Evolutionary conservation across 306 rosid species (phyloP), one percentile per base, ranked within the genome.

Genomic region (Castanea mollissima): DNA sequence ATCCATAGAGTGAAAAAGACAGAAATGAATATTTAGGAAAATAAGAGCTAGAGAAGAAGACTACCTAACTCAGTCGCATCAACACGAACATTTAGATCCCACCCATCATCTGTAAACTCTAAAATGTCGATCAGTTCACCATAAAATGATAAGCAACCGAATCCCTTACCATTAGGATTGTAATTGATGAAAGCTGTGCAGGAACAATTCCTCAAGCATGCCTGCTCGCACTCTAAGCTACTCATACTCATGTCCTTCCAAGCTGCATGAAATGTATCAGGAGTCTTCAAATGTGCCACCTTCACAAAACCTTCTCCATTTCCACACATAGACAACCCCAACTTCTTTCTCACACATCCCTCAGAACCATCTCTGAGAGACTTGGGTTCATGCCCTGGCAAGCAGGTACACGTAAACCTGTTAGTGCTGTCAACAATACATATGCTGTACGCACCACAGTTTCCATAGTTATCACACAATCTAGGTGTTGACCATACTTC

Each of bases 111-210:
- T n/a, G 80, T 6, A 79, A 74, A 55, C 75, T 52, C 63, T 29
- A 54, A 44, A 65, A 79, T 57, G 41, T 86, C 89, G 65, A 80
- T 35, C 29, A 86, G 65, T 29, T 44, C 71, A 29, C 77, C 23
- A 49, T 72, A 79, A 86, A 86, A 83, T 14, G 64, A 63, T 67
- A 86, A 80, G 54, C 89, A 83, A 20, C 70, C 78, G 38, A 23
- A 31, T 15, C 78, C 78, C n/a, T 11, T 51, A 10, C 78, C 79
- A 6, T 78, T 74, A 23, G 52, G 74, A 8, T 54, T 65, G 16
- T 79, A 74, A 70, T 34, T 73, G 4, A 75, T 78, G 56, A 68
- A 83, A 5, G 89, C 89, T 20, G 46, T 2, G 73, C 86, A 86
- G 54, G 82, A 59, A 51, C 89, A 86, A 18, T 82, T 76, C 27